Evolutionary conservation across 2,329 filamentous ascomycete species (phyloP).

Genomic region (Sclerotinia trifoliorum): DNA sequence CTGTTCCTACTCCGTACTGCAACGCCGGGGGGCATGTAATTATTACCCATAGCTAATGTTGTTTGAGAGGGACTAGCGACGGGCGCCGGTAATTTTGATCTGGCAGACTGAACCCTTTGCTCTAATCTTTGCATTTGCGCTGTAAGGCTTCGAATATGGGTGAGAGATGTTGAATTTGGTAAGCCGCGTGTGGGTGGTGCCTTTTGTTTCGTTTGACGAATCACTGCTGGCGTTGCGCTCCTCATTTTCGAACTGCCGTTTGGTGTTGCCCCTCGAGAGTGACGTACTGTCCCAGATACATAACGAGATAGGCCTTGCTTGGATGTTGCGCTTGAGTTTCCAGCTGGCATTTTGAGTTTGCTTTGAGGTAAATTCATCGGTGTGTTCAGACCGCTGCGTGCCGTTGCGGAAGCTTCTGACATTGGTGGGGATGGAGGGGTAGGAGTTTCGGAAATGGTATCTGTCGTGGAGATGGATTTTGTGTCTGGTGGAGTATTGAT

Average conservation of each 20-base stretch:
- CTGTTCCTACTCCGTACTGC: slow-evolving; percentile 70
- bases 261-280: slow-evolving; percentile 31
- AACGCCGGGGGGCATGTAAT: slow-evolving; percentile 54
- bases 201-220: slow-evolving; percentile 45
- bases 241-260: slow-evolving; percentile 31
- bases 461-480: slow-evolving; percentile 60
- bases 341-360: slow-evolving; percentile 55
- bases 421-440: slow-evolving; percentile 93
- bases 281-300: slow-evolving; percentile 29
- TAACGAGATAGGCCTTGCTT: slow-evolving; percentile 44
- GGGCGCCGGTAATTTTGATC: slow-evolving; percentile 87
- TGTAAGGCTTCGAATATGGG: slow-evolving; percentile 89
- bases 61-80: slow-evolving; percentile 71
- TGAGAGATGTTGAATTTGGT: slow-evolving; percentile 68
- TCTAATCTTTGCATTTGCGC: slow-evolving; percentile 97
- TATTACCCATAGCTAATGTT: slow-evolving; percentile 42
- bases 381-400: slow-evolving; percentile 33
- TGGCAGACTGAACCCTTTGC: slow-evolving; percentile 84
- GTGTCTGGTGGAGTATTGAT: slow-evolving; percentile 78
- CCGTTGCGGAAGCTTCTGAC: slow-evolving; percentile 69
- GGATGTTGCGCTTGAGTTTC: slow-evolving; percentile 54
- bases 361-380: slow-evolving; percentile 40
- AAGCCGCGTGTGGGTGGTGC: slow-evolving; percentile 43
- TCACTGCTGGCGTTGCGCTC: slow-evolving; percentile 41
- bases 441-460: slow-evolving; percentile 61